Evolutionary conservation across 164 flowering plant species (phyloP).

Genomic region (Vitis riparia): DNA sequence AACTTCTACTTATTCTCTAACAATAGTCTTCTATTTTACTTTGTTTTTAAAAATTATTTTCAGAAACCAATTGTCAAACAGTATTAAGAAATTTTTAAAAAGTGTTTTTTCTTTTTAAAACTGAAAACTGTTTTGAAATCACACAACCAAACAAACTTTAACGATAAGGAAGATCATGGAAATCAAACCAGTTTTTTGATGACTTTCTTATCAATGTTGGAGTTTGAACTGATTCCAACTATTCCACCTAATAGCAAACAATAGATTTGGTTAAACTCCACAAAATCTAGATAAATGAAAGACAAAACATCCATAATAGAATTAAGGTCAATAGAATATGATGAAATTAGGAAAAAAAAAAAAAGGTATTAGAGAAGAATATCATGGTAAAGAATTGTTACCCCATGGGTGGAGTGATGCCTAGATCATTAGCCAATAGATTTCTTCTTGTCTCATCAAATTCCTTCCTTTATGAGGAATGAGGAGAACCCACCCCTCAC

Average conservation of each 20-base stretch:
- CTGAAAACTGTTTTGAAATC: too few species aligned
- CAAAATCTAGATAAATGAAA: neutral
- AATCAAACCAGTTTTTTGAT: conserved; percentile 38
- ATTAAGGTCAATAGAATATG: too few species aligned
- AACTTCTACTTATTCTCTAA: too few species aligned
- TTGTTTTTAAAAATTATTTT: too few species aligned
- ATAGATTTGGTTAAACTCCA: neutral
- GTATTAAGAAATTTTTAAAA: too few species aligned
- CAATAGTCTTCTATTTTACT: too few species aligned
- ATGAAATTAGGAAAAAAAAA: too few species aligned
- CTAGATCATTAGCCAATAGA: conserved; percentile 45
- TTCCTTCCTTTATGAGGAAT: too few species aligned
- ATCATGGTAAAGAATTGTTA: neutral
- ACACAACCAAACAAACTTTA: too few species aligned
- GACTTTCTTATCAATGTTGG: conserved; percentile 30
- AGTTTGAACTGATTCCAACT: conserved; percentile 48
- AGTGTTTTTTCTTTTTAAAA: too few species aligned
- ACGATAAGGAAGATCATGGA: neutral
- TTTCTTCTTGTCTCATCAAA: conserved; percentile 8
- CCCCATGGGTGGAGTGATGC: conserved; percentile 55
- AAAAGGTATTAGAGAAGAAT: neutral
- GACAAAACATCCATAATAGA: neutral
- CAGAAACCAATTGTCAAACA: too few species aligned
- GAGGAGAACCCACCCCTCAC: too few species aligned
- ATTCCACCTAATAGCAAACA: conserved; percentile 35